These are phyloP conservation scores for Oryza punctata DNA, from an alignment of 176 grass and related monocot species.

Conservation along the genomic window DNA sequence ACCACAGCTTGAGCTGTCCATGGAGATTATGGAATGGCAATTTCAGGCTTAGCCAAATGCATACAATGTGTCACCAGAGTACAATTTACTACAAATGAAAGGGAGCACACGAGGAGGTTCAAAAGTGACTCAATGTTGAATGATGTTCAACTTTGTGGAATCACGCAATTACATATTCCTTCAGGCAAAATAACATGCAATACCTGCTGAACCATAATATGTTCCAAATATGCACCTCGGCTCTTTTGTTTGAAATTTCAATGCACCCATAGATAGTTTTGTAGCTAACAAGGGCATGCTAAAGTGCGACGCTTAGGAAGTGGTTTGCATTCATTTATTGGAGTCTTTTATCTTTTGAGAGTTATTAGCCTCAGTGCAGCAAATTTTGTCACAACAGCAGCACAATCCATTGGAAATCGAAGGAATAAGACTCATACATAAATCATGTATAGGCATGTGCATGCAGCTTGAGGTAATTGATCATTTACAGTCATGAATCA, in stretches of 20 bases:
- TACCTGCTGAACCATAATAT: not conserved
- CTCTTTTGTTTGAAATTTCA: not conserved
- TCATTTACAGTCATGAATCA: not conserved
- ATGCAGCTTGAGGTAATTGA: not conserved
- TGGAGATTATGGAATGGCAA: no score
- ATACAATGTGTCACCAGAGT: not conserved
- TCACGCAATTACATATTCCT: not conserved
- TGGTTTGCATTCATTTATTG: slow-evolving; percentile 5
- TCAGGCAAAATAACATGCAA: not conserved
- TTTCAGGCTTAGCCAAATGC: not conserved
- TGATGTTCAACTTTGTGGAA: not conserved
- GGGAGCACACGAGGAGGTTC: not conserved
- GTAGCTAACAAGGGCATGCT: not conserved
- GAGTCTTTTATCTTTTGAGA: not conserved
- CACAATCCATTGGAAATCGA: not conserved
- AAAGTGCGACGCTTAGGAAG: not conserved
- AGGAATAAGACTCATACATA: not conserved
- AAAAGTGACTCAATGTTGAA: not conserved
- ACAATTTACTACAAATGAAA: not conserved
- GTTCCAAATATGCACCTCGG: slow-evolving; percentile 6
- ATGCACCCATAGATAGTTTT: not conserved
- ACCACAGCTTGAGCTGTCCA: not conserved
- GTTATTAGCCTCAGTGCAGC: not conserved
- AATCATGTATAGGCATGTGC: not conserved
- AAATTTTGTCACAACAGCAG: not conserved